Conservation (phyloP, 106 monocot species). For the Dioscorea dumetorum region DNA sequence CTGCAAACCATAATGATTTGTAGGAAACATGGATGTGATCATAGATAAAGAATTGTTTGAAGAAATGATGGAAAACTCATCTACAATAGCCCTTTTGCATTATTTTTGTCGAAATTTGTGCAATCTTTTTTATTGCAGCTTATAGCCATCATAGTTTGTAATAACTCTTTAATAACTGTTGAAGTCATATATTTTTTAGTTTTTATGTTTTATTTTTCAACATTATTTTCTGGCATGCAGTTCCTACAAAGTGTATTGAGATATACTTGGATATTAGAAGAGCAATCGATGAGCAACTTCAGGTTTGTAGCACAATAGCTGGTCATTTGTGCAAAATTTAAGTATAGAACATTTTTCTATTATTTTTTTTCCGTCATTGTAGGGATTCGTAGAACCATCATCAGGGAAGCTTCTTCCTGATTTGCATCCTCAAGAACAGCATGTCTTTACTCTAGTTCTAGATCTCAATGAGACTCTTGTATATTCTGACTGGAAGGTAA, state of each 20-base stretch:
- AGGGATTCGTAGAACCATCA: constrained; percentile 88
- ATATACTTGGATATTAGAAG: constrained; percentile 74
- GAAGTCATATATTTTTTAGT: background rate
- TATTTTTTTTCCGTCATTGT: constrained; percentile 4
- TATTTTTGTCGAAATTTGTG: background rate
- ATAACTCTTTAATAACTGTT: background rate
- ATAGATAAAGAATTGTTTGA: too few species aligned
- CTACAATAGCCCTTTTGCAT: too few species aligned
- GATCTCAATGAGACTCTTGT: constrained; percentile 96
- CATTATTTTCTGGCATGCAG: constrained; percentile 31
- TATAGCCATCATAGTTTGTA: background rate
- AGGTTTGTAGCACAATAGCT: constrained; percentile 22
- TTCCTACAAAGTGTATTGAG: constrained; percentile 63
- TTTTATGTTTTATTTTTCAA: constrained; percentile 1
- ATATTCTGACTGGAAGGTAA: constrained; percentile 97
- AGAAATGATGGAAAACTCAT: too few species aligned
- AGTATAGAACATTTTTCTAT: background rate
- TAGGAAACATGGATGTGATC: too few species aligned
- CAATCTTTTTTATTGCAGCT: background rate
- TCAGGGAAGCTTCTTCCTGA: constrained; percentile 99
- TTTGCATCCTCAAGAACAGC: constrained; percentile 89
- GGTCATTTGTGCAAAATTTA: background rate
- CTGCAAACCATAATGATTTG: too few species aligned
- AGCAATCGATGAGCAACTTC: constrained; percentile 68
- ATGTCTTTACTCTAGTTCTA: constrained; percentile 91